Evolutionary conservation across 139 green algal genomes (phyloP).

Genomic region (Volvox reticuliferus): DNA sequence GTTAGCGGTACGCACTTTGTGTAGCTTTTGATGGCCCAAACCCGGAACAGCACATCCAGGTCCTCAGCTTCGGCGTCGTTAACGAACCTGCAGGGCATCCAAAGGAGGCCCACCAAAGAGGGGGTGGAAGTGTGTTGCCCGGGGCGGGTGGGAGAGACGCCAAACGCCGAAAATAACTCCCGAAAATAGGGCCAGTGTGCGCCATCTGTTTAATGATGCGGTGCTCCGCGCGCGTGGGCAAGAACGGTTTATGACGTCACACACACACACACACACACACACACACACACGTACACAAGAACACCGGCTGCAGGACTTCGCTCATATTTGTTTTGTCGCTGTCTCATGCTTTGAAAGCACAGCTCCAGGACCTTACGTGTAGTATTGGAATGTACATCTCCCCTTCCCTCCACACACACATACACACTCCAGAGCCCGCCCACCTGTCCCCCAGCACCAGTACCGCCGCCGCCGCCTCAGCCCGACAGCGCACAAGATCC

Average conservation of each 20-base stretch:
- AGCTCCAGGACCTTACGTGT: no score
- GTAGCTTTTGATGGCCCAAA: constrained; percentile 88
- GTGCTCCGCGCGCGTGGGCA: no score
- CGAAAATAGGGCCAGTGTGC: no score
- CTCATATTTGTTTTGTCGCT: no score
- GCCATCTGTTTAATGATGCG: no score
- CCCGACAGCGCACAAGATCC: constrained; percentile 70
- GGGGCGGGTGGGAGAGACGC: no score
- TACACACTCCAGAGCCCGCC: no score
- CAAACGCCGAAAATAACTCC: no score
- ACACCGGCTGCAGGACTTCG: no score
- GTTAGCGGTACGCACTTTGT: constrained; percentile 85
- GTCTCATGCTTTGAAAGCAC: no score
- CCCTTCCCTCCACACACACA: not conserved
- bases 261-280: not conserved
- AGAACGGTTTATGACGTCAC: not conserved
- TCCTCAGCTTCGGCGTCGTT: constrained; percentile 78
- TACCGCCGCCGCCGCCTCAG: constrained; percentile 62
- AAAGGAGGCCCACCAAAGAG: no score
- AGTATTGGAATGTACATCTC: not conserved
- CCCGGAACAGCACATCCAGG: constrained; percentile 84
- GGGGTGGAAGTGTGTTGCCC: no score
- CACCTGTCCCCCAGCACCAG: constrained; percentile 81
- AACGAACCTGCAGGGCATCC: constrained; percentile 59
- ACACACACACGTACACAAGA: not conserved